Evolutionary conservation across 1,139 yeast species (phyloP), one percentile per base, ranked within the genome.

Genomic region (Saccharomyces hybrid): DNA sequence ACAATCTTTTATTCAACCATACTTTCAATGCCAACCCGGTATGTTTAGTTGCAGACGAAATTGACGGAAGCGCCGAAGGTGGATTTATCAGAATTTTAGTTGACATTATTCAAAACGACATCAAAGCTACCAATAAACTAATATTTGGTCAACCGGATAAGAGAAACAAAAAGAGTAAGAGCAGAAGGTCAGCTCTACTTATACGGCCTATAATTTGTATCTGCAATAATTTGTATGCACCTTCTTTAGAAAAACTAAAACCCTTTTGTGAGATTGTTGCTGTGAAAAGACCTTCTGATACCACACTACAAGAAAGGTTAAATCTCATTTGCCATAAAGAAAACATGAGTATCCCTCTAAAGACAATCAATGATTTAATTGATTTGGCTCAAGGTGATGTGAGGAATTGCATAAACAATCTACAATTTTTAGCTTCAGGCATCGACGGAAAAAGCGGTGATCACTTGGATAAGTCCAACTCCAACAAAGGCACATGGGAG

Each of bases 141-240:
- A 9, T 61, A 58, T 32, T 57, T 58, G 42, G 63, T 24, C 27
- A 47, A 50, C 24, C 51, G 49, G 11, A 61, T 52, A 61, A 62
- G 54, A 58, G 62, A 54, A 62, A 61, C 47, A 60, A 69, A 57
- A 63, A 67, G 62, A 54, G 60, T 21, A 68, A 38, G 65, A 64
- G 52, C 62, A 66, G 54, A 65, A 68, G 58, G 53, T 67, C 62
- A 58, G 77, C 75, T 47, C 71, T 84, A 3, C 71, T 91, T 50
- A 75, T 79, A 61, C 76, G 99, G 60, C 99, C 99, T 0, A 89
- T 93, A 21, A 88, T 93, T 54, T 93, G 96, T 51, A 82, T 93
- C 55, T 95, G 98, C 67, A 93, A 93, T 68, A 96, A 93, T 65
- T 78, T 86, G 0, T 91, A 86, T 66, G 79, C 88, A 1, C 78